phyloP scores from a whole-genome alignment of 1,139 yeast species.

The Saccharomyces hybrid region DNA sequence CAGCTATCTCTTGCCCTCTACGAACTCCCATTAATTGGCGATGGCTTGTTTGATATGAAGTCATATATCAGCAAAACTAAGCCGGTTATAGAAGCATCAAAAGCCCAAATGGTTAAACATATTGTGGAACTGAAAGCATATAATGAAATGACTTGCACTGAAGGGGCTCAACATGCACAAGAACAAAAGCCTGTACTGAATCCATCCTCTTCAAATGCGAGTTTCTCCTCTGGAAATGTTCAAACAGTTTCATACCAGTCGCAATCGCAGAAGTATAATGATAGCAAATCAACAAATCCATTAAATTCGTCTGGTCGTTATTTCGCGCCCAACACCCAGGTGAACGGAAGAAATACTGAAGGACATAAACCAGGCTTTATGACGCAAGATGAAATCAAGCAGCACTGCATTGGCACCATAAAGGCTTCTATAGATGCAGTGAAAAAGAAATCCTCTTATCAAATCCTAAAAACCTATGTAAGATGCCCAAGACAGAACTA shows the following conservation, averaged over 20 bases:
- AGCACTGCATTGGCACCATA: slow-evolving; percentile 27
- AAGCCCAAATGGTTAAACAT: slow-evolving; percentile 10
- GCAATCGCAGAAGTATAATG: neutral
- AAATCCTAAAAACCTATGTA: slow-evolving; percentile 29
- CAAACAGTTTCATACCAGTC: neutral
- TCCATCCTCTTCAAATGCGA: neutral
- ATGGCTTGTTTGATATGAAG: slow-evolving; percentile 16
- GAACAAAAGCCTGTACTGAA: neutral
- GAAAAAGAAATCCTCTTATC: slow-evolving; percentile 25
- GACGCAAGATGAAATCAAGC: slow-evolving; percentile 27
- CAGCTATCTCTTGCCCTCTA: slow-evolving; percentile 4
- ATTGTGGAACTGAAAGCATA: slow-evolving; percentile 10
- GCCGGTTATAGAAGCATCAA: slow-evolving; percentile 16
- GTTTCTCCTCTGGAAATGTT: neutral
- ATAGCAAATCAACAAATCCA: neutral
- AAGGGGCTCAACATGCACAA: neutral
- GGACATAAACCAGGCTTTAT: slow-evolving; percentile 14
- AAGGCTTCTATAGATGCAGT: slow-evolving; percentile 24
- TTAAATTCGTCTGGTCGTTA: neutral
- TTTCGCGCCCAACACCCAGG: neutral
- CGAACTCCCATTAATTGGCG: slow-evolving; percentile 14
- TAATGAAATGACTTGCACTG: slow-evolving; percentile 5
- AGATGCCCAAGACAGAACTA: slow-evolving; percentile 28
- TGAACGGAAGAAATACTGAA: neutral
- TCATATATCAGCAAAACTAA: slow-evolving; percentile 11